These are phyloP conservation scores for Leishmania arabica DNA, from an alignment of 208 protist genomes.

Conservation along the genomic window DNA sequence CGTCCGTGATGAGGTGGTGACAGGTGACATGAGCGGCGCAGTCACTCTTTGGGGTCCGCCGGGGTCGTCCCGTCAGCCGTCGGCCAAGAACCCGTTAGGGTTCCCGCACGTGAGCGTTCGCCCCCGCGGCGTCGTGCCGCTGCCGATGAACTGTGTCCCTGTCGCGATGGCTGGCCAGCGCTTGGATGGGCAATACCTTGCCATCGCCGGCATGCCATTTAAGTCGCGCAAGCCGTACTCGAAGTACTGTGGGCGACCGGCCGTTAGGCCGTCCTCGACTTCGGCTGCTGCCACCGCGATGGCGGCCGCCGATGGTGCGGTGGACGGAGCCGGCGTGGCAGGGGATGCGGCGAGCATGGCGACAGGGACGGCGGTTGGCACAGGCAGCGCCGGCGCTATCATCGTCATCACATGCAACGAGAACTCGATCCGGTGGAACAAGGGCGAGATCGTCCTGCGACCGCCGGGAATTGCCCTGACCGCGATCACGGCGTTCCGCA, in stretches of 20 bases:
- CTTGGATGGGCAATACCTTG: constrained; percentile 61
- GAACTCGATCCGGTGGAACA: constrained; percentile 56
- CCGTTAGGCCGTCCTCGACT: not conserved
- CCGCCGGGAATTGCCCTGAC: constrained; percentile 55
- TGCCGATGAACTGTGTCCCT: constrained; percentile 60
- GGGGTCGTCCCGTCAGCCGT: constrained; percentile 31
- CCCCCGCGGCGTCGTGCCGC: constrained; percentile 22
- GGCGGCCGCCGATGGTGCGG: constrained; percentile 9
- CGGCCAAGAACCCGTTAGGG: constrained; percentile 22
- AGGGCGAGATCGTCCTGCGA: constrained; percentile 54
- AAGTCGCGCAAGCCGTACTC: constrained; percentile 29
- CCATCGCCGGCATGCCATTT: constrained; percentile 57
- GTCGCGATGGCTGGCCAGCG: constrained; percentile 56
- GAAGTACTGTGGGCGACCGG: constrained; percentile 4
- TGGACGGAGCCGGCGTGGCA: not conserved
- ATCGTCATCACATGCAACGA: constrained; percentile 67
- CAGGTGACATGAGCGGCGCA: constrained; percentile 62
- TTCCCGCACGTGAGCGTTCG: constrained; percentile 3
- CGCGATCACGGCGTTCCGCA: constrained; percentile 68
- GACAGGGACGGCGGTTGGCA: not conserved
- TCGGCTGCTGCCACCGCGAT: not conserved
- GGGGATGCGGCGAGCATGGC: not conserved
- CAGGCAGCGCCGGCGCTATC: constrained; percentile 26
- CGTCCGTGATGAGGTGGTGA: constrained; percentile 74
- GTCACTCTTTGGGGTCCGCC: constrained; percentile 71